A percentile compares a stretch with the other conserved stretches of the same genome.
Evolutionary conservation across 2,329 filamentous ascomycete genomes (phyloP).

Genomic region (Chaetomiaceae sp.): DNA sequence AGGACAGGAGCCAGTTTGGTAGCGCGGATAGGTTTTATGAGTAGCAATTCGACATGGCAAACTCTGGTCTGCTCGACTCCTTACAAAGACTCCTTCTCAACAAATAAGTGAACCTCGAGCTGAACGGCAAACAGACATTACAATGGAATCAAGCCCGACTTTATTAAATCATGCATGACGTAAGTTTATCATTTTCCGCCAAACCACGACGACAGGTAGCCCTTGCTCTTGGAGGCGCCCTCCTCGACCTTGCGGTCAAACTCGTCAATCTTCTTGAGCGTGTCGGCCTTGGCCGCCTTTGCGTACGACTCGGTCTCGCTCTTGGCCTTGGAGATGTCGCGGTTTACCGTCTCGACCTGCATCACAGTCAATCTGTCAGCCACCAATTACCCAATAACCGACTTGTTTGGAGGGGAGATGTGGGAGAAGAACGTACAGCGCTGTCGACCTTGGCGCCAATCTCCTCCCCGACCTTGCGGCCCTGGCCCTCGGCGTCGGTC

Average conservation of each 20-base stretch:
- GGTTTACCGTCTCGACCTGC: slow-evolving; percentile 60
- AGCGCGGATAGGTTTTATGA: background rate
- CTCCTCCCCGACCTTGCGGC: slow-evolving; percentile 55
- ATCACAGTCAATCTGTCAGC: slow-evolving; percentile 25
- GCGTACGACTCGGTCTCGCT: slow-evolving; percentile 55
- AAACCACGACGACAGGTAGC: slow-evolving; percentile 81
- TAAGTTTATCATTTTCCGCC: slow-evolving; percentile 50
- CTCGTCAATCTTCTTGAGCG: slow-evolving; percentile 71
- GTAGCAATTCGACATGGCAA: background rate
- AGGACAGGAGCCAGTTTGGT: background rate
- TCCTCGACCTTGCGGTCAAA: slow-evolving; percentile 80
- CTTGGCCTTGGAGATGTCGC: slow-evolving; percentile 58
- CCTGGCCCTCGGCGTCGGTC: slow-evolving; percentile 61
- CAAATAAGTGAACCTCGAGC: background rate
- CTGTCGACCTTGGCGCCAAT: slow-evolving; percentile 64
- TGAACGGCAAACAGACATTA: background rate
- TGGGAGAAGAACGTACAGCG: slow-evolving; percentile 51
- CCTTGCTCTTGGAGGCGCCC: slow-evolving; percentile 76
- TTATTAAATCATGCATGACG: background rate
- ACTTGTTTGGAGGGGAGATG: background rate
- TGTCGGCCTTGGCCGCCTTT: slow-evolving; percentile 59
- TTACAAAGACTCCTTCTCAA: background rate
- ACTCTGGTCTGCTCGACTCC: background rate
- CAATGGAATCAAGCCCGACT: background rate
- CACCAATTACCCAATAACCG: too few relatives aligned